phyloP scores from a whole-genome alignment of 106 monocot species.

The Amphibolis antarctica region DNA sequence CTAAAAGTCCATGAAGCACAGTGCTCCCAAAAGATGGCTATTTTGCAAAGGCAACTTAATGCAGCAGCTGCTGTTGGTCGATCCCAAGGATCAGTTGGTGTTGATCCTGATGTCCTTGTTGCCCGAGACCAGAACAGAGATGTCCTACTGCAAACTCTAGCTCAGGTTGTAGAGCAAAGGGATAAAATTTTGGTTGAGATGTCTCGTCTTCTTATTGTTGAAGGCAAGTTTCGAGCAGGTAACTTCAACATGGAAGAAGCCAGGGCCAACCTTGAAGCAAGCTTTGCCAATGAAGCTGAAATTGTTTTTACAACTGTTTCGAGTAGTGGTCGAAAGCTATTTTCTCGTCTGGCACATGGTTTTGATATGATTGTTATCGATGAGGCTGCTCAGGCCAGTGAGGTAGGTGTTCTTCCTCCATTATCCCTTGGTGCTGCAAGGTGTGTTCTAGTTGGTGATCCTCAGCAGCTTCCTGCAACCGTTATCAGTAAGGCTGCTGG shows the following conservation, averaged over 20 bases:
- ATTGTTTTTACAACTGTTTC: constrained; percentile 98
- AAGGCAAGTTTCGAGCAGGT: constrained; percentile 58
- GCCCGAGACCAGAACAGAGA: constrained; percentile 80
- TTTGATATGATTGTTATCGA: constrained; percentile 99
- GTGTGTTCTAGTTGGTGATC: constrained; percentile 95
- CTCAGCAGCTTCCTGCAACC: constrained; percentile 95
- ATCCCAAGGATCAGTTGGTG: constrained; percentile 88
- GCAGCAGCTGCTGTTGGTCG: constrained; percentile 60
- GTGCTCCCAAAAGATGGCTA: constrained; percentile 54
- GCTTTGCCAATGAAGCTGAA: constrained; percentile 98
- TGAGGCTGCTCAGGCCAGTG: constrained; percentile 98
- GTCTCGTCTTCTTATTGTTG: constrained; percentile 76
- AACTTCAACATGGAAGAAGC: constrained; percentile 91
- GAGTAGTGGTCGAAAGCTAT: constrained; percentile 86
- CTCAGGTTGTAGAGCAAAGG: constrained; percentile 67
- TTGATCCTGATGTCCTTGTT: constrained; percentile 84
- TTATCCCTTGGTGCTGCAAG: constrained; percentile 88
- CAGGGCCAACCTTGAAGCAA: constrained; percentile 79
- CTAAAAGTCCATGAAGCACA: constrained; percentile 55
- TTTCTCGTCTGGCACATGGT: constrained; percentile 86
- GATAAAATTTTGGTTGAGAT: constrained; percentile 96
- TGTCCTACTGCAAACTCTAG: constrained; percentile 62
- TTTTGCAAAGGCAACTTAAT: constrained; percentile 61
- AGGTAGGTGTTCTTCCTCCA: constrained; percentile 84
- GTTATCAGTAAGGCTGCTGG: constrained; percentile 99